A percentile compares a stretch with the other conserved stretches of the same genome.
phyloP scores from a whole-genome alignment of 2,329 filamentous ascomycete species.

The Neofusicoccum ribis region DNA sequence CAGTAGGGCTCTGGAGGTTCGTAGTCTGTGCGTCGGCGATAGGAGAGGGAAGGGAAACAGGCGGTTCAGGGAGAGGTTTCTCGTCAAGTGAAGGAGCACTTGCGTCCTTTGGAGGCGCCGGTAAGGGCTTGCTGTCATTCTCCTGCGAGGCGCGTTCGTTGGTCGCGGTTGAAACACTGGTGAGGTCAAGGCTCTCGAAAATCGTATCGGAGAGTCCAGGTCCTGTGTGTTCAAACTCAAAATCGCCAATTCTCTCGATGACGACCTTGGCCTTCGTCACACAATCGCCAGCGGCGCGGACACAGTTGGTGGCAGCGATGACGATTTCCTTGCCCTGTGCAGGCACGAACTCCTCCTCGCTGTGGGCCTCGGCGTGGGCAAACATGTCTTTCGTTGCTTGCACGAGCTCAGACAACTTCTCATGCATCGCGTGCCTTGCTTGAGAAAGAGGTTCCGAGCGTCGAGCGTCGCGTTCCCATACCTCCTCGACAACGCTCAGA shows the following conservation, averaged over 20 bases:
- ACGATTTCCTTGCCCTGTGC: slow-evolving; percentile 76
- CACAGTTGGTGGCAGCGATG: slow-evolving; percentile 79
- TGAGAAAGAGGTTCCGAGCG: slow-evolving; percentile 66
- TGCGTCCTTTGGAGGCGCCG: slow-evolving; percentile 36
- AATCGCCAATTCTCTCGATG: slow-evolving; percentile 87
- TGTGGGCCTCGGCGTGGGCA: slow-evolving; percentile 64
- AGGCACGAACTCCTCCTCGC: slow-evolving; percentile 76
- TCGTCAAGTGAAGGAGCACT: slow-evolving; percentile 51
- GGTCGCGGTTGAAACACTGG: not conserved
- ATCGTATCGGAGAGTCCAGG: slow-evolving; percentile 45
- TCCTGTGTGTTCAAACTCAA: slow-evolving; percentile 67
- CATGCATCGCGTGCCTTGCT: slow-evolving; percentile 74
- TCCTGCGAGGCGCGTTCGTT: slow-evolving; percentile 12
- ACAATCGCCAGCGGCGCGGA: slow-evolving; percentile 87
- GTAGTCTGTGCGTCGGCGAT: slow-evolving; percentile 25
- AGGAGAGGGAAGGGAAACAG: slow-evolving; percentile 43
- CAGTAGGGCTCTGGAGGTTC: slow-evolving; percentile 34
- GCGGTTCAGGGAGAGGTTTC: slow-evolving; percentile 69
- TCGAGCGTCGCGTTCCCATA: slow-evolving; percentile 74
- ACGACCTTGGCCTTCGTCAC: slow-evolving; percentile 82
- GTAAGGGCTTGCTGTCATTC: slow-evolving; percentile 40
- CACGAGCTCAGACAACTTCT: slow-evolving; percentile 76
- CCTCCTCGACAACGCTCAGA: slow-evolving; percentile 75
- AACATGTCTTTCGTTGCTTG: slow-evolving; percentile 79
- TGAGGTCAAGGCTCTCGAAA: slow-evolving; percentile 32